phyloP scores from a whole-genome alignment of 2,329 filamentous ascomycete species.

The Diplodia corticola region DNA sequence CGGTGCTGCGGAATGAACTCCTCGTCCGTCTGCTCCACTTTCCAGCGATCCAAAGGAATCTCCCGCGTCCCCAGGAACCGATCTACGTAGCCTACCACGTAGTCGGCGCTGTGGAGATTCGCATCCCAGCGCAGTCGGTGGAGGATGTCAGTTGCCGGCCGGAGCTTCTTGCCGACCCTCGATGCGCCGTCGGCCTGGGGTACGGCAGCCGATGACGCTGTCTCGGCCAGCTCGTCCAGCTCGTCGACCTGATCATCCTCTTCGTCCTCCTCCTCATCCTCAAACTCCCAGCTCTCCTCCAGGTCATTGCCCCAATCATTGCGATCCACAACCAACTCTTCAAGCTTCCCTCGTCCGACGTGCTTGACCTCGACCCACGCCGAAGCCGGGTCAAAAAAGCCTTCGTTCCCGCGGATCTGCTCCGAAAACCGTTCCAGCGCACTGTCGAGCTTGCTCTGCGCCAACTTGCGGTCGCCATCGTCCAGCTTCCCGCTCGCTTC shows the following conservation, averaged over 20 bases:
- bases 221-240: not conserved
- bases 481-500: conserved; percentile 7
- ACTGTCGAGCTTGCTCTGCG: conserved; percentile 47
- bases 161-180: conserved; percentile 19
- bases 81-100: conserved; percentile 51
- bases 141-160: conserved; percentile 38
- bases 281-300: conserved; percentile 45
- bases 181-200: conserved; percentile 21
- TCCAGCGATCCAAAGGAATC: conserved; percentile 46
- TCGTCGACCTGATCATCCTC: conserved; percentile 8
- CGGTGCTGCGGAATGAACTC: conserved; percentile 55
- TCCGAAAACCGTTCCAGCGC: conserved; percentile 38
- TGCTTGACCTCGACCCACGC: conserved; percentile 40
- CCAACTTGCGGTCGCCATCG: conserved; percentile 45
- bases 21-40: conserved; percentile 49
- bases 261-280: conserved; percentile 33
- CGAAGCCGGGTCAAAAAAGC: conserved; percentile 37
- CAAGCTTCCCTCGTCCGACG: conserved; percentile 38
- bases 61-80: conserved; percentile 49
- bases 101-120: conserved; percentile 31
- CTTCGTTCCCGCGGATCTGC: conserved; percentile 37
- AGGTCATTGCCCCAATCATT: conserved; percentile 45
- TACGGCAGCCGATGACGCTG: not conserved
- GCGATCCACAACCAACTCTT: conserved; percentile 45
- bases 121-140: conserved; percentile 48